Conservation (phyloP, 495 filamentous ascomycete species). For the Neurospora sp. region DNA sequence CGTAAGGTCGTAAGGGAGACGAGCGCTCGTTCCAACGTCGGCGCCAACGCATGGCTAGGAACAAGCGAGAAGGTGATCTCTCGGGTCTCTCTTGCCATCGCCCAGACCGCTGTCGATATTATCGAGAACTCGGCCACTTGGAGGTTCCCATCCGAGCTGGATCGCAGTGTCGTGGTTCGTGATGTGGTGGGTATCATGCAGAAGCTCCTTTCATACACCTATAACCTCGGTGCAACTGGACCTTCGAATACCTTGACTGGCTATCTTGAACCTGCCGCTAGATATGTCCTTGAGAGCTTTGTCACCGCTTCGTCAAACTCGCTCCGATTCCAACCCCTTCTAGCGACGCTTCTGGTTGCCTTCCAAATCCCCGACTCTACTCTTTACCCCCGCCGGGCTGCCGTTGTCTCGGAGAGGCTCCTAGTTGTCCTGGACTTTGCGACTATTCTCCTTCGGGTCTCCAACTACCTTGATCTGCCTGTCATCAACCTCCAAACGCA, state of each 20-base stretch:
- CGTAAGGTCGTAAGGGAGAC: slow-evolving; percentile 50
- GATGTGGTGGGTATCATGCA: slow-evolving; percentile 58
- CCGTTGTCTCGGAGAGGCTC: slow-evolving; percentile 52
- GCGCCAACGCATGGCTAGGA: slow-evolving; percentile 52
- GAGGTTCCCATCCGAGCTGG: slow-evolving; percentile 61
- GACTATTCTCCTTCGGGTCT: slow-evolving; percentile 56
- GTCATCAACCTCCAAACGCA: slow-evolving; percentile 61
- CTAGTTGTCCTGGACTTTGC: slow-evolving; percentile 54
- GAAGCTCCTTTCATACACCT: slow-evolving; percentile 58
- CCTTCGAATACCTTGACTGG: slow-evolving; percentile 51
- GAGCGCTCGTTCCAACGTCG: slow-evolving; percentile 40
- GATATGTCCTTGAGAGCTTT: slow-evolving; percentile 66
- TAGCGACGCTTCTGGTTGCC: slow-evolving; percentile 59
- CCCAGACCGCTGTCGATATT: slow-evolving; percentile 63
- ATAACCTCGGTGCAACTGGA: slow-evolving; percentile 55
- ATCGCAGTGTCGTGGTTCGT: slow-evolving; percentile 46
- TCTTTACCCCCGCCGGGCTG: slow-evolving; percentile 48
- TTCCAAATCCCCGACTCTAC: slow-evolving; percentile 54
- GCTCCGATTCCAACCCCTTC: slow-evolving; percentile 66
- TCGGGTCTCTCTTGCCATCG: slow-evolving; percentile 60
- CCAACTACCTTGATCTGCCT: slow-evolving; percentile 50
- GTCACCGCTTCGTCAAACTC: slow-evolving; percentile 57
- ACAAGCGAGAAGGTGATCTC: slow-evolving; percentile 69
- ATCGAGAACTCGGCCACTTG: slow-evolving; percentile 74
- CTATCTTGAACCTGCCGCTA: slow-evolving; percentile 53